Evolutionary conservation across 2,329 filamentous ascomycete species (phyloP), one percentile per base, ranked within the genome.

Genomic region (Hirsutella thompsonii): DNA sequence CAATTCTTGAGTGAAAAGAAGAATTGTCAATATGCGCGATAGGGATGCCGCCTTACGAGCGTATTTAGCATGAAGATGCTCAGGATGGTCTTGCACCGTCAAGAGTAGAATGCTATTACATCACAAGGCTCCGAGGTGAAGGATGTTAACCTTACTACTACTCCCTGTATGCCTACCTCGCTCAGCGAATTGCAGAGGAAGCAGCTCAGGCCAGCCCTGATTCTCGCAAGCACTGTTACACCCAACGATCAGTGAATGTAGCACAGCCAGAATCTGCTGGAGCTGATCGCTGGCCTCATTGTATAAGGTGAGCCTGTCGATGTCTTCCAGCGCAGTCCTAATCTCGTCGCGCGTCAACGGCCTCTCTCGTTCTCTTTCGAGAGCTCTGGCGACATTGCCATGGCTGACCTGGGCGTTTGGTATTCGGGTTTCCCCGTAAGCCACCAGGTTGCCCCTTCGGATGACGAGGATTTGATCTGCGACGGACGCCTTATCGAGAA

Each of bases 381-480:
- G 41, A 0, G 51, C 55, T 11, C 49, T 47, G 2, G 47, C 48
- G 2, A 52, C 47, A n/a, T 40, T 41, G 13, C 42, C 46, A 20
- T 13, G 35, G 20, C 41, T 32, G 16, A 20, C 26, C 23, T 26
- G 44, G 19, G 38, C 36, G 20, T 37, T 29, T 4, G 20, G 2
- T 5, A 30, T 43, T 33, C 44, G 47, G 16, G 37, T 46, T 14
- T 45, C 42, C 1, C 51, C 47, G 28, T 49, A 60, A 2, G 57
- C 59, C 9, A 66, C 63, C 28, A 58, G 28, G 39, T 60, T 57
- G 2, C 57, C 61, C 28, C 65, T 53, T 16, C 65, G 49, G 21
- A 68, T 53, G 3, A 68, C 55, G 1, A 67, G 45, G 2, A 67
- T 59, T 44, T 58, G 52, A 20, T 66, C 57, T 3, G 55, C 51